Evolutionary conservation across 2,329 filamentous ascomycete genomes (phyloP), one percentile per base, ranked within the genome.

Genomic region (Gliomastix tumulicola): DNA sequence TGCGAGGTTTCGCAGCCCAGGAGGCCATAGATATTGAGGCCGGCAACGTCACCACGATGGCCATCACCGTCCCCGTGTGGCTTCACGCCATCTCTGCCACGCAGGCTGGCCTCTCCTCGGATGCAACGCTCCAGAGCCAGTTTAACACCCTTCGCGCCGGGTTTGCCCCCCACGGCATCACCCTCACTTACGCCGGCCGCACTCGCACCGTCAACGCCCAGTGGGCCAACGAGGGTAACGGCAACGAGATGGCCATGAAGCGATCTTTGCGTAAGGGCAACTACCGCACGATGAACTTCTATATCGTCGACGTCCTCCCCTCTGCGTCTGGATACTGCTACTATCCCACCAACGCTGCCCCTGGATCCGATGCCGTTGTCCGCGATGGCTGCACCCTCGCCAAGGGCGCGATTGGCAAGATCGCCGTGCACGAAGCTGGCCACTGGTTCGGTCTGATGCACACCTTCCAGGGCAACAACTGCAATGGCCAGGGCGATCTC

Each of bases 361-460:
- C 35, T 23, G 40, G 36, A 10, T 30, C 22, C n/a, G 18, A 30
- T 11, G n/a, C 15, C 34, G 58, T 61, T 49, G 51, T 54, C 41
- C 40, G 39, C 7, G 59, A 62, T 32, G 59, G 59, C 21, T 67
- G 65, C 51, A 50, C 52, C 37, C 50, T 64, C 35, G 22, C 18
- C 35, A 21, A n/a, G 16, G 15, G 9, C 9, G 25, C 18, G 12
- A 16, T 30, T 12, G 40, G 40, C 16, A 16, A 16, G 42, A 44
- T 50, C 16, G 55, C 55, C 13, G 49, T 47, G 22, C 65, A 69
- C 53, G 67, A 70, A 50, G 51, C 63, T 28, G 67, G 66, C n/a
- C 66, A 70, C 54, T 71, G 66, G 66, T 49, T 70, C 35, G 65
- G 66, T 35, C 57, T 71, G 19, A 57, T 56, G 44, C 66, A 71